Percentiles rank a stretch among this genome's conserved stretches.
These are phyloP conservation scores for Medicago arabica DNA, from an alignment of 306 rosid species.

Conservation along the genomic window DNA sequence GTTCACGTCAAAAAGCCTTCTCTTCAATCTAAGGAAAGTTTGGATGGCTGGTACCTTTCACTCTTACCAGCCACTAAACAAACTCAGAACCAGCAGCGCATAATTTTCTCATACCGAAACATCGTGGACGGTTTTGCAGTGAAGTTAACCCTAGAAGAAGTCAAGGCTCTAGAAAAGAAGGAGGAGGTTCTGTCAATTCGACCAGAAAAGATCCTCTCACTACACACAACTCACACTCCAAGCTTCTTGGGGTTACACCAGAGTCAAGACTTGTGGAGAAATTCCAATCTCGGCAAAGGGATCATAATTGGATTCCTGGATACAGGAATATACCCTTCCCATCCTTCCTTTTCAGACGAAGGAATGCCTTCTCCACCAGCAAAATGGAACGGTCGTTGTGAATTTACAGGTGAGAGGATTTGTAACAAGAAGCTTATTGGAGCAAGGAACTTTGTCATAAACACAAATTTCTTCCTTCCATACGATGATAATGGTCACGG, in stretches of 20 bases:
- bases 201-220: constrained; percentile 45
- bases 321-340: constrained; percentile 60
- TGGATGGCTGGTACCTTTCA: constrained; percentile 57
- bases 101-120: constrained; percentile 52
- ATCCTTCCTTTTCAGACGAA: constrained; percentile 60
- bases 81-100: constrained; percentile 31
- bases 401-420: constrained; percentile 44
- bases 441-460: constrained; percentile 49
- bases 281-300: constrained; percentile 60
- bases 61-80: constrained; percentile 50
- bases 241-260: constrained; percentile 65
- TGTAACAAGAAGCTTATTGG: constrained; percentile 81
- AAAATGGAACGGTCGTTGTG: constrained; percentile 83
- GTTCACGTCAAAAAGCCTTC: constrained; percentile 56
- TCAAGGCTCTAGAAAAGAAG: constrained; percentile 47
- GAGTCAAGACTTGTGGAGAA: constrained; percentile 55
- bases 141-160: constrained; percentile 60
- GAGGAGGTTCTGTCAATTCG: constrained; percentile 59
- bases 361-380: constrained; percentile 60
- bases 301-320: constrained; percentile 73
- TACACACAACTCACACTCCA: constrained; percentile 75
- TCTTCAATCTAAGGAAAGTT: constrained; percentile 37
- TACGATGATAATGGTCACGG: constrained; percentile 66
- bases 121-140: constrained; percentile 62
- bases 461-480: constrained; percentile 37